These are phyloP conservation scores for Solanum chmielewskii DNA, from an alignment of 257 asterid species.

Conservation along the genomic window DNA sequence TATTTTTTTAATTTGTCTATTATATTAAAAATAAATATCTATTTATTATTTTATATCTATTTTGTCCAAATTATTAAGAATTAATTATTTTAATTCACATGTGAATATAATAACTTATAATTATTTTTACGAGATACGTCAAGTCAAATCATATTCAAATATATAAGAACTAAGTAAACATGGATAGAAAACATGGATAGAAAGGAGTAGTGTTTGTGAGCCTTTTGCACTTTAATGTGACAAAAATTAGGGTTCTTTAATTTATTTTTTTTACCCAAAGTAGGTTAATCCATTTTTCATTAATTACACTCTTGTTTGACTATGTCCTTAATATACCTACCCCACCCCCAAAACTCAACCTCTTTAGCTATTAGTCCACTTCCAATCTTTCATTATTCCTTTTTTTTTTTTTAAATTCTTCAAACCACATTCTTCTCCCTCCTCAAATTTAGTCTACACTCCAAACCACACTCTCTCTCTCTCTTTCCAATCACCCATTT, in stretches of 20 bases:
- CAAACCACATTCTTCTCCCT: slow-evolving; percentile 13
- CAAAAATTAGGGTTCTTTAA: not conserved
- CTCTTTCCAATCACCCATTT: slow-evolving; percentile 20
- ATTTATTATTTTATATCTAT: not conserved
- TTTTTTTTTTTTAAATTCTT: slow-evolving; percentile 3
- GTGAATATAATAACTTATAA: too few relatives aligned
- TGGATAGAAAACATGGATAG: not conserved
- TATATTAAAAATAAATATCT: not conserved
- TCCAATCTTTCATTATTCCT: slow-evolving; percentile 18
- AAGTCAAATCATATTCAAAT: not conserved
- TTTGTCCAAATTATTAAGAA: not conserved
- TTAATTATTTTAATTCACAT: too few relatives aligned
- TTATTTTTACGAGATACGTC: not conserved
- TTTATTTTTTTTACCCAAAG: not conserved
- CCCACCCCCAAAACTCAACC: not conserved
- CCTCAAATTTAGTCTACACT: slow-evolving; percentile 4
- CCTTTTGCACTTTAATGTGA: not conserved
- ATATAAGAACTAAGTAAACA: too few relatives aligned
- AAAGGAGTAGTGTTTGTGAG: not conserved
- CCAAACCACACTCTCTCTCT: not conserved
- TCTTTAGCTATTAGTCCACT: slow-evolving; percentile 23
- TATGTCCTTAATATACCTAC: not conserved
- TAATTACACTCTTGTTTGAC: slow-evolving; percentile 30
- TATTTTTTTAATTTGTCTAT: not conserved
- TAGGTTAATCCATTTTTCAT: slow-evolving; percentile 1